A percentile compares a stretch with the other conserved stretches of the same genome.
These are phyloP conservation scores for Diplodia sapinea DNA, from an alignment of 2,329 filamentous ascomycete genomes.

Conservation along the genomic window DNA sequence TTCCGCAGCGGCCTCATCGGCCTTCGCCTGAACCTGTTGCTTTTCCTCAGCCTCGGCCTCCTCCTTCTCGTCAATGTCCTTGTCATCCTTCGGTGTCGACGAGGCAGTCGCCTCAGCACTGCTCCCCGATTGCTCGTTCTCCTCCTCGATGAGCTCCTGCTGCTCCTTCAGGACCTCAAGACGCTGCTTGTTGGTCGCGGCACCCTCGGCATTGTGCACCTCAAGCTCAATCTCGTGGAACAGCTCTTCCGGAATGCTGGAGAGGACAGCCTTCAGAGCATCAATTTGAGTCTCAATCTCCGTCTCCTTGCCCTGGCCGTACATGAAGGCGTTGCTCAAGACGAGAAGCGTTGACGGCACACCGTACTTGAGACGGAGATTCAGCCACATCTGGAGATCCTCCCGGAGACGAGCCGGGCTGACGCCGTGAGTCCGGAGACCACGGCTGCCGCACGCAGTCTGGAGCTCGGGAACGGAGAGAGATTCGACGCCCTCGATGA, in stretches of 20 bases:
- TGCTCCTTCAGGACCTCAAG: slow-evolving; percentile 98
- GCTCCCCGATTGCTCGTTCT: slow-evolving; percentile 89
- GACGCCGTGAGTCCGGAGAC: slow-evolving; percentile 89
- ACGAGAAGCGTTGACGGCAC: slow-evolving; percentile 97
- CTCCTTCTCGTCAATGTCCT: slow-evolving; percentile 90
- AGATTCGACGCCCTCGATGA: slow-evolving; percentile 89
- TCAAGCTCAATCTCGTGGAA: slow-evolving; percentile 99
- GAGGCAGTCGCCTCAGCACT: slow-evolving; percentile 64
- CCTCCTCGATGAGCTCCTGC: slow-evolving; percentile 95
- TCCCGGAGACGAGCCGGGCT: slow-evolving; percentile 86
- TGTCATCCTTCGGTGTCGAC: slow-evolving; percentile 76
- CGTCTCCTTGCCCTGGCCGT: slow-evolving; percentile 81
- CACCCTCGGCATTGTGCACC: slow-evolving; percentile 94
- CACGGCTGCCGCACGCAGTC: slow-evolving; percentile 87
- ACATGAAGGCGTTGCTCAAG: slow-evolving; percentile 97
- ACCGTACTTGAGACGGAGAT: slow-evolving; percentile 88
- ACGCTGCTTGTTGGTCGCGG: slow-evolving; percentile 97
- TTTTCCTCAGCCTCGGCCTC: slow-evolving; percentile 19
- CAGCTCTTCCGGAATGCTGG: slow-evolving; percentile 93
- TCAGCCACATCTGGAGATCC: slow-evolving; percentile 91
- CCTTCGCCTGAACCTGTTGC: slow-evolving; percentile 15
- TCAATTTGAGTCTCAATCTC: slow-evolving; percentile 91
- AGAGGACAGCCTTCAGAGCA: slow-evolving; percentile 87
- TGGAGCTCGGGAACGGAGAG: slow-evolving; percentile 94
- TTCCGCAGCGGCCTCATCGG: slow-evolving; percentile 1